Conservation (phyloP, 2,329 filamentous ascomycete species). For the Calonectria montana region DNA sequence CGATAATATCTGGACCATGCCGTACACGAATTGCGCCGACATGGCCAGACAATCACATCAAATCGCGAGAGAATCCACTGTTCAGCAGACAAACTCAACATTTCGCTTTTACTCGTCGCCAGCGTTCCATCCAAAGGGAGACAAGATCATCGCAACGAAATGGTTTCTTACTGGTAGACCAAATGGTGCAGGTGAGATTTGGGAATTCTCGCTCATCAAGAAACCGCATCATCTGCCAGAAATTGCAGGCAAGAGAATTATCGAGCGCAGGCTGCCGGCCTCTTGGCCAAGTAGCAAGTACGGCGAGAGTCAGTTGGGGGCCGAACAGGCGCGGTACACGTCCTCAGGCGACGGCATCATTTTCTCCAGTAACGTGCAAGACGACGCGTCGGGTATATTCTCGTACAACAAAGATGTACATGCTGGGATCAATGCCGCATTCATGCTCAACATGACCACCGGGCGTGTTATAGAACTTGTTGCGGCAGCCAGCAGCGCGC, state of each 20-base stretch:
- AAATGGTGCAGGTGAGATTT: conserved; percentile 2
- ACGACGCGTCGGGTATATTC: neutral
- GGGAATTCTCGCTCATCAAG: neutral
- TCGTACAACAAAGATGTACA: conserved; percentile 10
- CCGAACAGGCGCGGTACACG: neutral
- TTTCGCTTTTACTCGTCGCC: neutral
- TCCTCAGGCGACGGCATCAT: neutral
- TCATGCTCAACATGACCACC: neutral
- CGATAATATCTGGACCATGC: conserved; percentile 7
- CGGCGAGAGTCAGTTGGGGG: neutral
- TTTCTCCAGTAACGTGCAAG: neutral
- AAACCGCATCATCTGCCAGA: neutral
- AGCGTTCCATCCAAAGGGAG: neutral
- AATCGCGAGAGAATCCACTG: neutral
- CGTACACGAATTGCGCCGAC: neutral
- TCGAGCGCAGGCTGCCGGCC: neutral
- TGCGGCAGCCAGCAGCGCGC: neutral
- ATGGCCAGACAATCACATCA: neutral
- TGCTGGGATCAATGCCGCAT: neutral
- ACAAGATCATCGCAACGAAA: neutral
- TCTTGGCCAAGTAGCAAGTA: neutral
- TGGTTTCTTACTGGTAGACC: neutral
- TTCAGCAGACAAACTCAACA: conserved; percentile 6
- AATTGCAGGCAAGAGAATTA: neutral
- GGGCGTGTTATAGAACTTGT: neutral